Evolutionary conservation across 371 early-diverging fungal genomes (phyloP), one percentile per base, ranked within the genome.

Genomic region (Conidiobolus incongruus): DNA sequence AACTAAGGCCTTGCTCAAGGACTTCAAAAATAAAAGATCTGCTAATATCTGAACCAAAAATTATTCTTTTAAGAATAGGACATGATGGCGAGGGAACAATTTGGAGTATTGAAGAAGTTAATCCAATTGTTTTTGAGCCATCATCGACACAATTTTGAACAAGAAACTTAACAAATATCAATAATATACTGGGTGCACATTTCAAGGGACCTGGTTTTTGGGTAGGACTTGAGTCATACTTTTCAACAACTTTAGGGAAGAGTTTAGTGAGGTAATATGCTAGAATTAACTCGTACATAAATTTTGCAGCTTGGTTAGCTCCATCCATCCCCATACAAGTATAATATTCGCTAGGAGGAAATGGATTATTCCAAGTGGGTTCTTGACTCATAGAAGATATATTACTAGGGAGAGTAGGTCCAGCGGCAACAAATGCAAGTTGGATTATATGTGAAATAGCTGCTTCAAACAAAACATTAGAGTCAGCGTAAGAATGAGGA

Each of bases 1-100:
- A 45, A 22, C 70, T 47, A 8, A 82, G 49, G 1, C 72, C 60
- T 45, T 83, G 84, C 22, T 77, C 60, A 3, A 82, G 47, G 35
- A 77, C 60, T 50, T 86, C 87, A 50, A 81, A 79, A 15, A 80
- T 60, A 47, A 78, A 65, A 48, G 80, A 80, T 4, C 81, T 59
- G 19, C 72, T 77, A 47, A 66, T 68, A 19, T 71, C 65, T 0
- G 68, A 64, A 1, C 66, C 65, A 0, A 77, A 52, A 1, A 86
- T 62, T 24, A 81, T 70, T 1, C 71, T 70, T 48, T 72, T 75
- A 12, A 75, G 51, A 21, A 77, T 72, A 1, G 74, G 73, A 7
- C 66, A 70, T 1, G 77, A 73, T 2, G 73, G 73, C 4, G 74
- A 70, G 16, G 72, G 65, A 24, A 54, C 44, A 6, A 58, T 45